Conservation (phyloP, 768 basidiomycete genomes). For the Kwoniella botswanensis region DNA sequence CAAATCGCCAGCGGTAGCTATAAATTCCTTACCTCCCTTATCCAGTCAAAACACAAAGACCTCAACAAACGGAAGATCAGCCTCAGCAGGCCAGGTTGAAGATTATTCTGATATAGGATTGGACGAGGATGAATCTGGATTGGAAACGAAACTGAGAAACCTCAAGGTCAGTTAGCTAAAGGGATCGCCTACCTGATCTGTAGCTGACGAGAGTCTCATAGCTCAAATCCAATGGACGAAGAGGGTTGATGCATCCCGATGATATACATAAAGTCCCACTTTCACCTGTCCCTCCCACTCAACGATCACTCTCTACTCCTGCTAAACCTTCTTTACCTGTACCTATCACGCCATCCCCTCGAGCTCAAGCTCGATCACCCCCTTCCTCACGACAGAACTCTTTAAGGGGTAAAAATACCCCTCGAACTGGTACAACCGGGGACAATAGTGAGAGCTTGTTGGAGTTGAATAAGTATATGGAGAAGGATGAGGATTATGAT, state of each 20-base stretch:
- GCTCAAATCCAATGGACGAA: constrained; percentile 37
- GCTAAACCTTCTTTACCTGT: constrained; percentile 28
- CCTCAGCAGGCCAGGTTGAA: neutral
- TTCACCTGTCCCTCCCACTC: constrained; percentile 10
- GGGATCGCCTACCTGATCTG: neutral
- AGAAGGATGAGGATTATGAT: constrained; percentile 91
- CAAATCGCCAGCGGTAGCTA: constrained; percentile 30
- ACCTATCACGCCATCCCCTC: constrained; percentile 21
- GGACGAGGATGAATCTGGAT: constrained; percentile 73
- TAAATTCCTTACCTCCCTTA: neutral
- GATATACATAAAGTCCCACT: constrained; percentile 38
- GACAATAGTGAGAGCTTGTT: constrained; percentile 21
- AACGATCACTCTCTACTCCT: constrained; percentile 22
- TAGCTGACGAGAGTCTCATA: constrained; percentile 7
- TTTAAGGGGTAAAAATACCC: constrained; percentile 27
- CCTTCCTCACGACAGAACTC: constrained; percentile 45
- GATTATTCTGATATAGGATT: constrained; percentile 83
- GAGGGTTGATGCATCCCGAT: constrained; percentile 49
- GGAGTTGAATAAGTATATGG: constrained; percentile 82
- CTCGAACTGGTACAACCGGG: constrained; percentile 5
- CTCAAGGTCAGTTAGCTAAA: constrained; percentile 68
- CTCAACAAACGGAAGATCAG: neutral
- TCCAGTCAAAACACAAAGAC: neutral
- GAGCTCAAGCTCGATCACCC: constrained; percentile 27
- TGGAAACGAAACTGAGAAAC: constrained; percentile 79